Evolutionary conservation across 2,329 filamentous ascomycete species (phyloP), one percentile per base, ranked within the genome.

Genomic region (Aspergillus sp.): DNA sequence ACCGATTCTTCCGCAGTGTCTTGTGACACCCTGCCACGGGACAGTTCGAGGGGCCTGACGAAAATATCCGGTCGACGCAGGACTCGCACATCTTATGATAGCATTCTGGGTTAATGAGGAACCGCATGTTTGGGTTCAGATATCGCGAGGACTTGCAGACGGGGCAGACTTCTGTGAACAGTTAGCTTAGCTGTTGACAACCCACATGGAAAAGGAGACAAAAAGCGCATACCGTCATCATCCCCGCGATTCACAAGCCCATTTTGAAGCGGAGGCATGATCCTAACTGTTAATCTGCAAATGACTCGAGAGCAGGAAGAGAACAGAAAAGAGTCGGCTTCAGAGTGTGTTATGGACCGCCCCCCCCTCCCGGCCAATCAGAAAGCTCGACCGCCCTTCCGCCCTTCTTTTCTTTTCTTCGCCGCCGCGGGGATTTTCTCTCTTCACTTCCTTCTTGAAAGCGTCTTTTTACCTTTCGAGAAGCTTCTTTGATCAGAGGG

Each of bases 61-160:
- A 86, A 77, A 97, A 98, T 59, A 97, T 87, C 47, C 91, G 86
- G 68, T 91, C 86, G 38, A 97, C 90, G 73, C 93, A 98, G 48
- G 87, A 90, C 66, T 88, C 85, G 75, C 93, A 98, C 88, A 98
- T 97, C 57, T 88, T 88, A 76, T 98, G 93, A 75, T 98, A 98
- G 79, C 93, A 98, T 75, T 94, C 89, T 6, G 91, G 88, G 67
- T 97, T 96, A 73, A 98, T 90, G 58, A 93, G 85, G 72, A 98
- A 97, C 54, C 85, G 80, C 80, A 98, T 90, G 72, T 89, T 85
- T 51, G 83, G 83, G 74, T 96, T 96, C 61, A 97, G 85, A 74
- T 97, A 97, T 54, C 89, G 87, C 50, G 87, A 88, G 49, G 89
- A 94, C 72, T 96, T 96, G 85, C 93, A 98, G 57, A 97, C 88